Evolutionary conservation across 1,284 basidiomycete species (phyloP), one percentile per base, ranked within the genome.

Genomic region (Malassezia sympodialis): DNA sequence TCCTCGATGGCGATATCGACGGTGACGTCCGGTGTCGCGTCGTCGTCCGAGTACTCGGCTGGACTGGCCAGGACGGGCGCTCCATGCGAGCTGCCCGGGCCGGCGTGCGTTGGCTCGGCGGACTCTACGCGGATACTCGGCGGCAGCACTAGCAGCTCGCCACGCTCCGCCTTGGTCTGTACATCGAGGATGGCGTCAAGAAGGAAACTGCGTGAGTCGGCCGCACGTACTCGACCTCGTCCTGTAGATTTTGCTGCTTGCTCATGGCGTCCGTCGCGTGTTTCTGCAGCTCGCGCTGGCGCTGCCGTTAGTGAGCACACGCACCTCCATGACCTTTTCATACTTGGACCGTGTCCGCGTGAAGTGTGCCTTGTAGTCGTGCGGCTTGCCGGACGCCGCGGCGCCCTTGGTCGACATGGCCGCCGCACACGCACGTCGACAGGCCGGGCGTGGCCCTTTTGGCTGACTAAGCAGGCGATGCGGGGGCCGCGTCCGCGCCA

Each of bases 351-450:
- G 44, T 27, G 55, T 41, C 8, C 50, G 43, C 15, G 50, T 48
- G 40, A 57, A 57, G 41, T 52, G 55, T 37, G 49, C 43, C 50
- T 57, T 57, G 40, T 57, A 57, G 32, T 57, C 35, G 46, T 48
- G 49, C 42, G 45, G 8, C 44, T 41, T 28, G 17, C 32, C 30
- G 8, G 44, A 8, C 10, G 31, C 19, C 3, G 43, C 19, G 21
- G 43, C 8, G 19, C 23, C 35, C 39, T 23, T 41, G 10, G 30
- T 51, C 27, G 49, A 45, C 54, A 56, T 56, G 41, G 43, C 34
- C 30, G 35, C 30, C 28, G 44, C 6, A 8, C 21, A 17, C 8
- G 15, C 27, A 1, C 1, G 5, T 30, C 43, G 27, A 12, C 7
- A 11, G 8, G 43, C 43, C 23, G 27, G 28, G 7, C 23, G 43